Evolutionary conservation across 2,329 filamentous ascomycete genomes (phyloP), one percentile per base, ranked within the genome.

Genomic region (Fusarium sacchari): DNA sequence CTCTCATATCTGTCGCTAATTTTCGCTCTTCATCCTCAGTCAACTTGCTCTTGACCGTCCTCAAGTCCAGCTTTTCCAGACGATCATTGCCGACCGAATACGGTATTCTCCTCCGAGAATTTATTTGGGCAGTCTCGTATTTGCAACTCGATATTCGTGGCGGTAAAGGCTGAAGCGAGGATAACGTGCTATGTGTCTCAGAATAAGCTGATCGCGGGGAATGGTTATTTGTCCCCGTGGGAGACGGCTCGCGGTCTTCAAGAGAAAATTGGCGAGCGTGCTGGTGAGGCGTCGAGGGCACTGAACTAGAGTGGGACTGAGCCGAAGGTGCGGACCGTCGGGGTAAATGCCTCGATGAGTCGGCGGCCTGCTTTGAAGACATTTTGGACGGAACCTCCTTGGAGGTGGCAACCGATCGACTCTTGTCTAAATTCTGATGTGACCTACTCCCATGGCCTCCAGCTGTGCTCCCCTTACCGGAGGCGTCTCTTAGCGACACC

Each of bases 211-310:
- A 98, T 67, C 93, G 92, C 43, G 96, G 96, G 20, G 96, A 98
- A 76, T 95, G 94, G 81, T 91, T 94, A 73, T 90, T 91, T 55
- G 90, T 87, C 59, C 91, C 90, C 76, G 89, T 93, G 42, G 96
- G 95, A 22, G 95, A 98, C 15, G 94, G 95, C 70, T 90, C 88
- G 71, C 88, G 89, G 53, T 95, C 96, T 80, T 91, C 90, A 78
- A 93, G 93, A 6, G 93, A 93, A 79, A 96, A 93, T 78, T 95
- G 92, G 67, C 94, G 91, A 74, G 95, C 90, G 82, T 94, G 93
- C 81, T 98, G 95, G 79, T 96, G 94, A 14, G 96, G 96, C 7
- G 96, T 98, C 3, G 96, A 97, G 3, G 96, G 96, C 55, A 98
- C 94, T 14, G 96, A 98, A 80, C 89, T 97, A 30, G 96, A 97